phyloP scores from a whole-genome alignment of 2,329 filamentous ascomycete genomes.

The Xylaria multiplex region DNA sequence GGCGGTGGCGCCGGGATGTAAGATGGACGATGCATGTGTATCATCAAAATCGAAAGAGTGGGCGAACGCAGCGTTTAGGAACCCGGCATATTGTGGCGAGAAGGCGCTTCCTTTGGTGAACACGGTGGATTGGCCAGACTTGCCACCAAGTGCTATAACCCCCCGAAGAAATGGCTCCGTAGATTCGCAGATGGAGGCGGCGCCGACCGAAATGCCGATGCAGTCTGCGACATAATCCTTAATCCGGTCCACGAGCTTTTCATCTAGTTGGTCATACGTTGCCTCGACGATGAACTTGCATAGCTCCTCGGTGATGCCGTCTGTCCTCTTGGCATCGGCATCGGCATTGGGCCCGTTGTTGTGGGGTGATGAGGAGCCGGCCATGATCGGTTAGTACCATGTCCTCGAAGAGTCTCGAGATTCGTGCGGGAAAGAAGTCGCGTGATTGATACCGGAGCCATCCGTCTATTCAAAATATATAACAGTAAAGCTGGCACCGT shows the following conservation, averaged over 20 bases:
- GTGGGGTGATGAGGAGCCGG: neutral
- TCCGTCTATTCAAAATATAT: neutral
- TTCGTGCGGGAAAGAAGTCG: neutral
- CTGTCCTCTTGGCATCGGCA: neutral
- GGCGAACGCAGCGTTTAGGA: slow-evolving; percentile 55
- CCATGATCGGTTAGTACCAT: neutral
- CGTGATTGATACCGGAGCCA: neutral
- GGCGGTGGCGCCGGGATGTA: slow-evolving; percentile 55
- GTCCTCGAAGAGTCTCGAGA: neutral
- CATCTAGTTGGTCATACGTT: slow-evolving; percentile 35
- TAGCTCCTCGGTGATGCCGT: slow-evolving; percentile 33
- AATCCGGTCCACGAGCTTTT: slow-evolving; percentile 37
- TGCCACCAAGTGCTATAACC: slow-evolving; percentile 44
- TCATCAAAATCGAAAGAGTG: slow-evolving; percentile 59
- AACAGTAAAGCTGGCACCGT: neutral
- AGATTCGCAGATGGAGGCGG: slow-evolving; percentile 40
- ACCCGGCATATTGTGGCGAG: slow-evolving; percentile 52
- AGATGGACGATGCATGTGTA: slow-evolving; percentile 54
- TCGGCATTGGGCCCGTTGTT: neutral
- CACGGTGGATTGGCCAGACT: slow-evolving; percentile 47
- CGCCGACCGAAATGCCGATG: slow-evolving; percentile 43
- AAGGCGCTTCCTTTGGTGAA: slow-evolving; percentile 49
- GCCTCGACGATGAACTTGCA: slow-evolving; percentile 39
- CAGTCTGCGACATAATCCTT: slow-evolving; percentile 43
- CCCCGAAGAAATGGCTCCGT: slow-evolving; percentile 50